Conservation (phyloP, 345 rosid species). For the Populus deltoides region DNA sequence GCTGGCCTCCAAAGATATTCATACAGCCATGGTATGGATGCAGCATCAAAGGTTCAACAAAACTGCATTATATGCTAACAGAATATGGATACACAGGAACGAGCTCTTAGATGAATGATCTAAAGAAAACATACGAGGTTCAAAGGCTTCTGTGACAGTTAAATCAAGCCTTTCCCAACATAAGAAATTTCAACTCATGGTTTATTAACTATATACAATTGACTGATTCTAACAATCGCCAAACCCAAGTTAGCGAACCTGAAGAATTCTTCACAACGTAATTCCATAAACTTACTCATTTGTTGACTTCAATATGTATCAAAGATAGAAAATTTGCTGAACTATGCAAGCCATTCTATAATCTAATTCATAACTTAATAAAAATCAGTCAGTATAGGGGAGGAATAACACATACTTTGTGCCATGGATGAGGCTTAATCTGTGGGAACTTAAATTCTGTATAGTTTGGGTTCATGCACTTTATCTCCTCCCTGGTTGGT, state of each 20-base stretch:
- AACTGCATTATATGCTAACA: neutral
- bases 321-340: neutral
- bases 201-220: neutral
- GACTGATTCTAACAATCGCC: neutral
- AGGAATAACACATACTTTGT: constrained; percentile 51
- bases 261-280: neutral
- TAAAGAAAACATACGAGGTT: neutral
- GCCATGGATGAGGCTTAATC: constrained; percentile 98
- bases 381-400: neutral
- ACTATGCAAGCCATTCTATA: neutral
- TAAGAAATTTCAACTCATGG: neutral
- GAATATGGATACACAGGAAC: neutral
- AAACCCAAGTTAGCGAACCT: neutral
- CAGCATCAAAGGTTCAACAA: neutral
- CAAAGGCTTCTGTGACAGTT: neutral
- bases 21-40: neutral
- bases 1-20: neutral
- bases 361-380: neutral
- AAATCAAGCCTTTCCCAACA: neutral
- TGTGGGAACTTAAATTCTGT: constrained; percentile 93
- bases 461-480: constrained; percentile 97
- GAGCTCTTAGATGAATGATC: neutral
- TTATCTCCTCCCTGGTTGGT: constrained; percentile 95
- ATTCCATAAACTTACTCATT: neutral
- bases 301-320: neutral